Evolutionary conservation across 306 rosid genomes (phyloP), one percentile per base, ranked within the genome.

Genomic region (Corylus avellana): DNA sequence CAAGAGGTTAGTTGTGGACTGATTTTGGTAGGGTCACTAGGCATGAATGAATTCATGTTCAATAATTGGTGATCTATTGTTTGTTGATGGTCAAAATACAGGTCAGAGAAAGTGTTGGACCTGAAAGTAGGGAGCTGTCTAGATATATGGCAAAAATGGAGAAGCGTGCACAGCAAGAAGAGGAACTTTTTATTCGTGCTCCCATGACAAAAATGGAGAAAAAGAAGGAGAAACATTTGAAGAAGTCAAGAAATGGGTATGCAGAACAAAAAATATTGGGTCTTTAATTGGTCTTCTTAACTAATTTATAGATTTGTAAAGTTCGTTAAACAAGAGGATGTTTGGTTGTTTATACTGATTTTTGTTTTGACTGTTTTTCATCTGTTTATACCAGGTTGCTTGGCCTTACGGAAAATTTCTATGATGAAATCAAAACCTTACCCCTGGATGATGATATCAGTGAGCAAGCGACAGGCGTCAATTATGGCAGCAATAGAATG

Each of bases 211-310:
- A 75, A 89, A 72, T 76, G 70, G 99, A 95, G 83, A 95, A 89
- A 76, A 91, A 85, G 87, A 89, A 80, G 85, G 89, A 88, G 75
- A 95, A 90, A 83, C 79, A 87, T 84, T 64, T 95, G 44, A 85
- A 88, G 88, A 92, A 92, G 83, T 85, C 92, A 37, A 92, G 90
- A 86, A 91, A 91, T 77, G 98, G 97, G 98, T 92, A 88, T 70
- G 85, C 70, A 51, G 35, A 63, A 59, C 46, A 47, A n/a, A 32
- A 63, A 1, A 46, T 73, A 35, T 64, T 20, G 29, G 35, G 5
- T 49, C 53, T 78, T 72, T 27, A 62, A 63, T 49, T 62, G 10
- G 57, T 63, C 17, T 56, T 75, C 66, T 61, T 64, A 39, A 42
- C 46, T 61, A 32, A 59, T 77, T 53, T 47, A 27, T 58, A 46